These are phyloP conservation scores for Schizopora paradoxa DNA, from an alignment of 1,284 basidiomycete genomes.

Conservation along the genomic window DNA sequence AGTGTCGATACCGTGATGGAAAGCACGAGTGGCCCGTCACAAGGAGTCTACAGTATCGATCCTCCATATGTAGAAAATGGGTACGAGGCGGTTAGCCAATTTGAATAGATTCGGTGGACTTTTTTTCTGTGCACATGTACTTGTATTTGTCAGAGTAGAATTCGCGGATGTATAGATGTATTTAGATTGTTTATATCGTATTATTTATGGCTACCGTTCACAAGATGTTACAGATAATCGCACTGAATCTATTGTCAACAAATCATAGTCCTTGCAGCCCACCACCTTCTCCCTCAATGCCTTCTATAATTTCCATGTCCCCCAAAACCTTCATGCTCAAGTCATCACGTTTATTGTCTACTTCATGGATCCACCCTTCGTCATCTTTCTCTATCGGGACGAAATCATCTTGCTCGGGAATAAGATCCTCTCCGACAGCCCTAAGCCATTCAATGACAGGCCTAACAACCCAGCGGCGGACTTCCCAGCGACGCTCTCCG, in stretches of 20 bases:
- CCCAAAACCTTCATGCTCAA: slow-evolving; percentile 45
- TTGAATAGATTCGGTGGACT: slow-evolving; percentile 2
- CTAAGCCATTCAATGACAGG: slow-evolving; percentile 76
- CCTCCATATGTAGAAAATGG: not conserved
- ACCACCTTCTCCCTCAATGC: slow-evolving; percentile 33
- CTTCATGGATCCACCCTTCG: slow-evolving; percentile 50
- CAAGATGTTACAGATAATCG: no score
- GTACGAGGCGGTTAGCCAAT: slow-evolving; percentile 6
- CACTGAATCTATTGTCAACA: not conserved
- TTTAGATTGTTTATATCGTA: no score
- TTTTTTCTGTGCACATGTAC: not conserved
- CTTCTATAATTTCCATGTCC: slow-evolving; percentile 33
- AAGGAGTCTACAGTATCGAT: slow-evolving; percentile 5
- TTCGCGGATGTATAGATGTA: not conserved
- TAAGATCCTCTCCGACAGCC: slow-evolving; percentile 50
- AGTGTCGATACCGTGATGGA: slow-evolving; percentile 3
- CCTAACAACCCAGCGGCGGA: slow-evolving; percentile 63
- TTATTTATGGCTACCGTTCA: no score
- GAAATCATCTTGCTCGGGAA: slow-evolving; percentile 29
- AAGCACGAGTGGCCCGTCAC: not conserved
- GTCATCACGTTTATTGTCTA: slow-evolving; percentile 40
- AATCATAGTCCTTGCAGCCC: slow-evolving; percentile 37
- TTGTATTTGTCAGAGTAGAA: not conserved
- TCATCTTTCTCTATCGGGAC: slow-evolving; percentile 35
- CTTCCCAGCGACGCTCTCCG: slow-evolving; percentile 35